A percentile compares a stretch with the other conserved stretches of the same genome.
Evolutionary conservation across 495 filamentous ascomycete species (phyloP).

Genomic region (Pyrenula aspistea): DNA sequence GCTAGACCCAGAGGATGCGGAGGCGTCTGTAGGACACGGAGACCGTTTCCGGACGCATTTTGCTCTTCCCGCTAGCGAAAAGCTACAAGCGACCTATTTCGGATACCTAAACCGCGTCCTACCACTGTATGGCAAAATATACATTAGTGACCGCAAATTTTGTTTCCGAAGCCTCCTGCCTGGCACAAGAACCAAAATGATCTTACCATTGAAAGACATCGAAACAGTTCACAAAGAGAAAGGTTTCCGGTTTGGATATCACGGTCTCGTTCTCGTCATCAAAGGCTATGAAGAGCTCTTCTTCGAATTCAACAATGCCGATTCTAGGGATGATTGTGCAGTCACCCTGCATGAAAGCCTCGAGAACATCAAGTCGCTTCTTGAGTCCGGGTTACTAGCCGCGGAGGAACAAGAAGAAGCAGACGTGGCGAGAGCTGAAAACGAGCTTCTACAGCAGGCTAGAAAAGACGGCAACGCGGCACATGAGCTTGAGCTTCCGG

Average conservation of each 20-base stretch:
- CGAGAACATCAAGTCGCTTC: conserved; percentile 58
- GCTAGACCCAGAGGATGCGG: conserved; percentile 52
- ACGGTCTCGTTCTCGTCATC: conserved; percentile 82
- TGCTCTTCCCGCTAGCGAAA: conserved; percentile 70
- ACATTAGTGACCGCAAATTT: conserved; percentile 79
- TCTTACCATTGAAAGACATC: conserved; percentile 82
- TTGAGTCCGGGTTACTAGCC: conserved; percentile 58
- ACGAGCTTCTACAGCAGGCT: conserved; percentile 71
- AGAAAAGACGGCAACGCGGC: conserved; percentile 47
- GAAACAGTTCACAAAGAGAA: conserved; percentile 94
- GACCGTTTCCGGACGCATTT: conserved; percentile 85
- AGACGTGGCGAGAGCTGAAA: conserved; percentile 69
- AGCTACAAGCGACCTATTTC: conserved; percentile 83
- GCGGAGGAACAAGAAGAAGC: conserved; percentile 58
- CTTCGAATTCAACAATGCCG: conserved; percentile 76
- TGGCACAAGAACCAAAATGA: conserved; percentile 85
- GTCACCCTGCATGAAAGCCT: conserved; percentile 67
- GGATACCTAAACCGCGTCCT: conserved; percentile 78
- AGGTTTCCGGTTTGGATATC: conserved; percentile 85
- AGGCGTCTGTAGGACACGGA: conserved; percentile 46
- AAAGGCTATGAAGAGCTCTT: conserved; percentile 93
- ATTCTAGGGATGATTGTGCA: conserved; percentile 76
- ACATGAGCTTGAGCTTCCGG: conserved; percentile 42
- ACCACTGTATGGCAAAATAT: conserved; percentile 93
- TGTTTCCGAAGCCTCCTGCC: conserved; percentile 89